These are phyloP conservation scores for Hypoxylon trugodes DNA, from an alignment of 495 filamentous ascomycete genomes.

Conservation along the genomic window DNA sequence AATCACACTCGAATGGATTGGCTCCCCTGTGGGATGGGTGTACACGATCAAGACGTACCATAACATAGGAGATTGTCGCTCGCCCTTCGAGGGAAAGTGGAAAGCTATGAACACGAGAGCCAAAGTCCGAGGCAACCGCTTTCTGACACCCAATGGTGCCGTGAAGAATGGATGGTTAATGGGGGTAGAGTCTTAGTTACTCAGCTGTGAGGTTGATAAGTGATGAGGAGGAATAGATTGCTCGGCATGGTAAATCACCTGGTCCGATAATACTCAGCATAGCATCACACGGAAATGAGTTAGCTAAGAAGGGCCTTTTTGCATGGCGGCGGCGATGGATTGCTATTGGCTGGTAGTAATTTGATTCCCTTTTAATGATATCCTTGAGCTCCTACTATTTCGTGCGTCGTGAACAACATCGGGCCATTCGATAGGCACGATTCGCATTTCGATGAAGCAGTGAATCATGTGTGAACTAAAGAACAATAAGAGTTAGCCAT, in stretches of 20 bases:
- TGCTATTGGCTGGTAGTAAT: no score
- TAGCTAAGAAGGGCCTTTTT: no score
- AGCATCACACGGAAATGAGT: no score
- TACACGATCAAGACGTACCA: conserved; percentile 5
- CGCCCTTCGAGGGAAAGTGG: conserved; percentile 4
- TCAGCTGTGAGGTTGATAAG: no score
- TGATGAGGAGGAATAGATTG: no score
- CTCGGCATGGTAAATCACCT: no score
- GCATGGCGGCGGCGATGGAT: no score
- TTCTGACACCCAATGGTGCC: not conserved
- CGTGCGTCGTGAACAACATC: no score
- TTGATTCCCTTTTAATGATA: no score
- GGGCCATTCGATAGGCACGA: not conserved
- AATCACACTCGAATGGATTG: not conserved
- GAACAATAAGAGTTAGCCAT: conserved; percentile 3
- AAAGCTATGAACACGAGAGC: not conserved
- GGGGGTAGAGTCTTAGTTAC: not conserved
- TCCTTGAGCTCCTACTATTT: no score
- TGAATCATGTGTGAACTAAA: not conserved
- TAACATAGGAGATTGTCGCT: conserved; percentile 5
- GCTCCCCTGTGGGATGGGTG: not conserved
- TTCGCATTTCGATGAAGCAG: conserved; percentile 4
- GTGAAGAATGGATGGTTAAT: not conserved
- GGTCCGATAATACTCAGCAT: no score
- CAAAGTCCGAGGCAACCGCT: not conserved